Evolutionary conservation across 2,329 filamentous ascomycete genomes (phyloP).

Genomic region (Neofusicoccum laricinum): DNA sequence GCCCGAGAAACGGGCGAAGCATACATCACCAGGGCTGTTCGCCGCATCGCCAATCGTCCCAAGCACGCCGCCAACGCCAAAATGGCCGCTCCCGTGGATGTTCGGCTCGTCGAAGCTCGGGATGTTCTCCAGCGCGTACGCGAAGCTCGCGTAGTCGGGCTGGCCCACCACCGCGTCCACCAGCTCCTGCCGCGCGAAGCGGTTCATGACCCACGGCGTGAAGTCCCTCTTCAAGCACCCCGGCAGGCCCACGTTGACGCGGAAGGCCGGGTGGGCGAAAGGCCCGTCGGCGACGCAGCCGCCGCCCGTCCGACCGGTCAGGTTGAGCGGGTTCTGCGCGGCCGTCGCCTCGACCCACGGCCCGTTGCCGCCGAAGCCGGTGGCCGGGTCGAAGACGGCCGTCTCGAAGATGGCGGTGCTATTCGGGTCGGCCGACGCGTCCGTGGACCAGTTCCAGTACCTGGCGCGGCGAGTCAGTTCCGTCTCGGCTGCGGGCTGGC

Average conservation of each 20-base stretch:
- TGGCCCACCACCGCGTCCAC: slow-evolving; percentile 26
- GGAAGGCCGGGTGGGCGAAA: slow-evolving; percentile 38
- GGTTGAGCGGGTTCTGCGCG: slow-evolving; percentile 24
- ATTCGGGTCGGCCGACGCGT: not conserved
- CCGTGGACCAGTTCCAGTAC: slow-evolving; percentile 10
- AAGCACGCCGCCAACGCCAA: slow-evolving; percentile 31
- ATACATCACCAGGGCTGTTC: slow-evolving; percentile 31
- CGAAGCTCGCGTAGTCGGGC: slow-evolving; percentile 29
- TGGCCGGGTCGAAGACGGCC: slow-evolving; percentile 22
- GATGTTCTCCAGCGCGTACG: slow-evolving; percentile 26
- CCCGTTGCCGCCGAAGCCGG: slow-evolving; percentile 37
- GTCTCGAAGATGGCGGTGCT: slow-evolving; percentile 53
- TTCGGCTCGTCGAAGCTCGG: slow-evolving; percentile 28
- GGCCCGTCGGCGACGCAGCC: slow-evolving; percentile 55
- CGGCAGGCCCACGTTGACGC: slow-evolving; percentile 24
- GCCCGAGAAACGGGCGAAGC: not conserved
- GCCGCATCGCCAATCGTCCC: slow-evolving; percentile 32
- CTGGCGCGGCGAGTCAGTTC: not conserved
- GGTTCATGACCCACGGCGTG: slow-evolving; percentile 25
- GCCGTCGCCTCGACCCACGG: slow-evolving; percentile 25
- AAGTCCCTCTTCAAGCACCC: slow-evolving; percentile 34
- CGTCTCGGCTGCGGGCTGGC: not conserved
- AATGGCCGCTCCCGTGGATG: slow-evolving; percentile 36
- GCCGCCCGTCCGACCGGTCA: slow-evolving; percentile 44
- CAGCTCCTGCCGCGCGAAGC: slow-evolving; percentile 22